Percentiles rank a stretch among this genome's conserved stretches.
phyloP scores from a whole-genome alignment of 441 rosid genomes.

The Macaranga tanarius region DNA sequence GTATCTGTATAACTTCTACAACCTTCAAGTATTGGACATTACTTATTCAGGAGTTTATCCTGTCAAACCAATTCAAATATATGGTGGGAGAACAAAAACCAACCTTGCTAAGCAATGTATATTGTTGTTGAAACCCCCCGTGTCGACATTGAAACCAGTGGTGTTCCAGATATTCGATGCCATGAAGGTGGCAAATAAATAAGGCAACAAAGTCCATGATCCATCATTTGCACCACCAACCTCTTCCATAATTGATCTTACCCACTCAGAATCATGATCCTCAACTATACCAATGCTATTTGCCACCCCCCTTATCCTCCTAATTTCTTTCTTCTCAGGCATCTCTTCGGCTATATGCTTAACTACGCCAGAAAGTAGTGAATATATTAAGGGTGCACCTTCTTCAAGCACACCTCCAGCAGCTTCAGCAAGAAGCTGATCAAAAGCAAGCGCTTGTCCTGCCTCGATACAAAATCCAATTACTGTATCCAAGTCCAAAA shows the following conservation, averaged over 20 bases:
- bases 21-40: background rate
- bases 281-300: constrained; percentile 50
- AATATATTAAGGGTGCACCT: constrained; percentile 77
- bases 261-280: constrained; percentile 97
- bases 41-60: background rate
- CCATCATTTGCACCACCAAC: constrained; percentile 93
- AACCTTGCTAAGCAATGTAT: constrained; percentile 95
- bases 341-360: constrained; percentile 85
- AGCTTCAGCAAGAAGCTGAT: constrained; percentile 90
- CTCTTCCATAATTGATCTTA: constrained; percentile 85
- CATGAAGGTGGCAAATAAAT: constrained; percentile 88
- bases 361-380: constrained; percentile 72
- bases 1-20: background rate
- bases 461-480: constrained; percentile 96
- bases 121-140: constrained; percentile 97
- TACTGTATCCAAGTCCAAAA: constrained; percentile 89
- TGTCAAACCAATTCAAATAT: background rate
- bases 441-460: constrained; percentile 97
- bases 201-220: constrained; percentile 96
- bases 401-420: constrained; percentile 87
- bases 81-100: constrained; percentile 15
- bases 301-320: constrained; percentile 81
- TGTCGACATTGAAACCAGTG: constrained; percentile 89
- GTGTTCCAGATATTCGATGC: constrained; percentile 84
- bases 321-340: constrained; percentile 83